Evolutionary conservation across 164 flowering plant species (phyloP).

Genomic region (Taxillus chinensis): DNA sequence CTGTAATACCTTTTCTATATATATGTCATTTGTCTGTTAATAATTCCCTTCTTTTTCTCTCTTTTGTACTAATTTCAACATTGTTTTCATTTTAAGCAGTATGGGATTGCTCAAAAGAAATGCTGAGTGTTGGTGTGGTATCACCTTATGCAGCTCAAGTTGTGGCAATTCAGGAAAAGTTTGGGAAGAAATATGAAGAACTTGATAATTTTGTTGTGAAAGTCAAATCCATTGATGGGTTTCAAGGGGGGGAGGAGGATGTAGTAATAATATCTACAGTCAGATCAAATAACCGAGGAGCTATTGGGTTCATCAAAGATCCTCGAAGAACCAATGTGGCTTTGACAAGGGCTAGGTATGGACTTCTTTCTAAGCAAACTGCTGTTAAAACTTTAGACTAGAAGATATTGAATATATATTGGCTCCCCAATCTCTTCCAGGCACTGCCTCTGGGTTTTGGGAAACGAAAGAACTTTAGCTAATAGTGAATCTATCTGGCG

Average conservation of each 20-base stretch:
- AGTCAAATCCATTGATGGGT: conserved; percentile 49
- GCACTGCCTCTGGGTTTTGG: conserved; percentile 54
- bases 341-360: conserved; percentile 61
- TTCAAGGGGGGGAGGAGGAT: conserved; percentile 60
- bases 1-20: no score
- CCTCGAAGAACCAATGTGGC: conserved; percentile 50
- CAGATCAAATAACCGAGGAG: conserved; percentile 34
- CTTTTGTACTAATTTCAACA: no score
- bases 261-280: conserved; percentile 49
- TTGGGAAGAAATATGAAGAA: conserved; percentile 23
- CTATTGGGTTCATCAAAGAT: conserved; percentile 39
- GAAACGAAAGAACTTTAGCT: conserved; percentile 31
- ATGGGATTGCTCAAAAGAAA: conserved; percentile 25
- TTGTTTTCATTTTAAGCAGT: conserved; percentile 16
- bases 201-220: conserved; percentile 24
- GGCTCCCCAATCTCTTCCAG: conserved; percentile 13
- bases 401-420: background rate
- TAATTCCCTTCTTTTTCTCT: no score
- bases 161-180: conserved; percentile 25
- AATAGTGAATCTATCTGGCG: conserved; percentile 37
- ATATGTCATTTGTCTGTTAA: no score
- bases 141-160: conserved; percentile 66
- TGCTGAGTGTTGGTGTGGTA: conserved; percentile 51
- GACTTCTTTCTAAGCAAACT: background rate
- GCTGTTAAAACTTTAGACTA: background rate